Conservation (phyloP, 2,329 filamentous ascomycete genomes). For the Helicocarpus griseus region DNA sequence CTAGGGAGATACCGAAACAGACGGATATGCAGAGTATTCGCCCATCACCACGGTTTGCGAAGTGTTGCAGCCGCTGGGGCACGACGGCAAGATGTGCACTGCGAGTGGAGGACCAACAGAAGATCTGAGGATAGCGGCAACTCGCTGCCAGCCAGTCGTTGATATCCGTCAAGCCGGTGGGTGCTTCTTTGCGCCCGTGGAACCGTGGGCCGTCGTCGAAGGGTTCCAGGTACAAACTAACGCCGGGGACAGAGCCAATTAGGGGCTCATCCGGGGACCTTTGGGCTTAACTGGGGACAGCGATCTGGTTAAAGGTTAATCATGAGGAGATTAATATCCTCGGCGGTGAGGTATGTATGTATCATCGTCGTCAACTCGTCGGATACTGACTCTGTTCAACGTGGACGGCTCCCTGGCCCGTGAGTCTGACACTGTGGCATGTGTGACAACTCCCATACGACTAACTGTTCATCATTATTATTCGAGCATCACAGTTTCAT, state of each 20-base stretch:
- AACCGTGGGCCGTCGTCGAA: neutral
- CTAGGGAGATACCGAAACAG: neutral
- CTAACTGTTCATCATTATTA: too few relatives aligned
- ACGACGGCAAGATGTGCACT: neutral
- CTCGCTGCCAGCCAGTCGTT: neutral
- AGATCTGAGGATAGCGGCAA: neutral
- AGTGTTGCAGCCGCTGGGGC: neutral
- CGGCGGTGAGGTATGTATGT: too few relatives aligned
- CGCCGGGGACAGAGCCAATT: neutral
- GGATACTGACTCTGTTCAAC: too few relatives aligned
- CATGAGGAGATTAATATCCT: too few relatives aligned
- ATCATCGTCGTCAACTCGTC: too few relatives aligned
- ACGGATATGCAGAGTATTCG: neutral
- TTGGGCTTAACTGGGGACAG: neutral
- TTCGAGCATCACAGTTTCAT: too few relatives aligned
- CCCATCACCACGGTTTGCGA: neutral
- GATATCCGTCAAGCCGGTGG: too few relatives aligned
- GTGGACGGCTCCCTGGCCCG: too few relatives aligned
- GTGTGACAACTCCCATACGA: too few relatives aligned
- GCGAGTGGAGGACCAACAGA: neutral
- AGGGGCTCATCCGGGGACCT: too few relatives aligned
- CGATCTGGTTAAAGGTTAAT: too few relatives aligned
- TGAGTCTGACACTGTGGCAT: too few relatives aligned
- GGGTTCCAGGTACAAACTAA: neutral
- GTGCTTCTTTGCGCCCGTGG: neutral